Base-by-base conservation (phyloP, 495 filamentous ascomycete genomes). In the Lasiosphaeria hispida region DNA sequence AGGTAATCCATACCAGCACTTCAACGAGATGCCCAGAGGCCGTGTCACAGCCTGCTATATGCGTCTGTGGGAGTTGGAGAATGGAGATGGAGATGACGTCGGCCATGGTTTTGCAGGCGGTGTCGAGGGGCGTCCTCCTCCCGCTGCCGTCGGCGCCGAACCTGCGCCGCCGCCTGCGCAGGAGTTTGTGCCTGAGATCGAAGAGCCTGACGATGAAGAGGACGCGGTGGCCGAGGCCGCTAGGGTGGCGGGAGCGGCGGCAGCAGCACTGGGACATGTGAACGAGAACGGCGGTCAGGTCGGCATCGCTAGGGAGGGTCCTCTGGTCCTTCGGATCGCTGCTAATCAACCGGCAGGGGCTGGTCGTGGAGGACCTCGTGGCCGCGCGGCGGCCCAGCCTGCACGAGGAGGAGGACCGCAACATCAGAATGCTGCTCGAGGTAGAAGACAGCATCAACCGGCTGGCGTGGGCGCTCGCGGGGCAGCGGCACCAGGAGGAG, bases 1-100 rank as follows among this genome's bases (percentile, higher is more conserved):
- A 2, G 75, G 70, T 14, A 92, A 97, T 59, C 93, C 94, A 2
- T 98, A 97, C 61, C 70, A 76, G 45, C 94, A 98, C 68, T 98
- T 91, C 75, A 97, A 96, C 64, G 62, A 69, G 41, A 57, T 61
- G n/a, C 68, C 75, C 7, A 55, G 58, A 51, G 82, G 83, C 2
- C 62, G 66, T 39, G 75, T 80, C 0, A 87, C 76, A 23, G 61
- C 65, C 7, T 97, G 94, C 68, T 96, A 85, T 63, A 87, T 87
- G 80, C 83, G 89, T 4, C 77, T 98, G 2, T 96, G 91, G 92
- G 92, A 96, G 66, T 65, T 96, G 53, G 92, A 93, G 73, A 81
- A 80, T 18, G 91, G 91, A 0, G 93, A 96, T 67, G 89, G 89
- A 7, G 82, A 78, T 7, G 77, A 84, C 44, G 79, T 80, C 45